A percentile compares a stretch with the other conserved stretches of the same genome.
Conservation (phyloP, 768 basidiomycete genomes). For the Wakefieldia striispora region DNA sequence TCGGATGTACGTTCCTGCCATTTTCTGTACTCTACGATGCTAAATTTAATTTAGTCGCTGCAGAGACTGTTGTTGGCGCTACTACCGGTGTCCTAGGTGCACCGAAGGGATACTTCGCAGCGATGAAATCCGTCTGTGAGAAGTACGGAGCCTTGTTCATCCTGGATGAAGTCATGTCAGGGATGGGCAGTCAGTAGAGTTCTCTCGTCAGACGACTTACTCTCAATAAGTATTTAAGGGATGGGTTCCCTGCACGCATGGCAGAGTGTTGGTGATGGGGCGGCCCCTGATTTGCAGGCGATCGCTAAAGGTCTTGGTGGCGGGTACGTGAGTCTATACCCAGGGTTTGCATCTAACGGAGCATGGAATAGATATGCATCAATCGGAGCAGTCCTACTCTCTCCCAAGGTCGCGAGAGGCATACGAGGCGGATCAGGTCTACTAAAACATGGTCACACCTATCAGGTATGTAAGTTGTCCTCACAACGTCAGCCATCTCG, state of each 20-base stretch:
- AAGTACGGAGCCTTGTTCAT: constrained; percentile 75
- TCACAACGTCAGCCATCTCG: neutral
- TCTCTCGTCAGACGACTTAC: neutral
- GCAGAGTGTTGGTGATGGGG: constrained; percentile 79
- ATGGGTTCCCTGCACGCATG: constrained; percentile 88
- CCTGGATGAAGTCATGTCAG: constrained; percentile 90
- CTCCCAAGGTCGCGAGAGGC: constrained; percentile 65
- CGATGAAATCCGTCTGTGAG: constrained; percentile 79
- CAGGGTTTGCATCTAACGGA: constrained; percentile 3
- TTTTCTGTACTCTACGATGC: neutral
- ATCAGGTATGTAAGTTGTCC: constrained; percentile 48
- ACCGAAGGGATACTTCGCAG: constrained; percentile 83
- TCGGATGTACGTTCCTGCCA: constrained; percentile 59
- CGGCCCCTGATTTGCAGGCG: constrained; percentile 80
- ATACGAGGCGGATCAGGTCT: constrained; percentile 66
- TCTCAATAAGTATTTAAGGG: constrained; percentile 39
- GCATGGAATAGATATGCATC: constrained; percentile 58
- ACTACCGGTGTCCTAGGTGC: constrained; percentile 74
- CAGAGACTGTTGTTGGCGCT: constrained; percentile 87
- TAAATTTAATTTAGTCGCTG: constrained; percentile 52
- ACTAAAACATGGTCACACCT: constrained; percentile 86
- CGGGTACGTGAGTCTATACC: constrained; percentile 49
- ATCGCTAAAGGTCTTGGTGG: constrained; percentile 90
- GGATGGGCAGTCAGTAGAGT: constrained; percentile 73
- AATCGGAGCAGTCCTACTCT: constrained; percentile 81